Evolutionary conservation across 2,329 filamentous ascomycete genomes (phyloP), one percentile per base, ranked within the genome.

Genomic region (Leptographium lundbergii): DNA sequence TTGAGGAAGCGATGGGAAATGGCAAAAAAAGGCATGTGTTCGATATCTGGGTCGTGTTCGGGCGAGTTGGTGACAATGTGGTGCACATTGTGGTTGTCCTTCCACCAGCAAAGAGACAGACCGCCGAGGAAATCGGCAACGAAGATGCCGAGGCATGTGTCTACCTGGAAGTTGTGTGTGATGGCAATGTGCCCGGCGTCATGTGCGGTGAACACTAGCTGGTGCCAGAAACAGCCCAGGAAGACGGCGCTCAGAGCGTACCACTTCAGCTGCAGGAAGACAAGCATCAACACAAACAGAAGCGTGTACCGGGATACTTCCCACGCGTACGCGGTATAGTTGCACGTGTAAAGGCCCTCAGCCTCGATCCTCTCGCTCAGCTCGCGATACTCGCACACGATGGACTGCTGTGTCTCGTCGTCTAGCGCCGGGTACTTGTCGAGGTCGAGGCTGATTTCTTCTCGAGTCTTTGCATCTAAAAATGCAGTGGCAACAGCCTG

Each of bases 121-220:
- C 94, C 94, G 45, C 94, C 94, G 24, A 94, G 75, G 66, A 87
- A 97, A 70, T 96, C 88, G 57, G 91, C 91, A 67, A 96, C 87
- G 63, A 95, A 74, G 68, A 97, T 96, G 55, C 90, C 92, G 62
- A 99, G 89, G 55, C 87, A 78, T 1, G 87, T 87, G 71, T 99
- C 94, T 45, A 84, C 73, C 56, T 88, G 85, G 70, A 92, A 97
- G 69, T 86, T 79, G 72, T 97, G 92, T 2, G 94, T 99, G 66
- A 99, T 96, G 64, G 89, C 94, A 87, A 96, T 95, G 72, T 99
- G 94, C 7, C 90, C 91, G 56, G 92, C 89, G 76, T 99, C 94
- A 71, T 99, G 94, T 61, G 89, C 94, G 1, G 87, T 86, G 69
- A 99, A 99, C 57, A 92, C 88, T 32, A 97, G 80, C 70, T 97